These are phyloP conservation scores for Neopestalotiopsis sp. DNA, from an alignment of 2,329 filamentous ascomycete genomes.

Conservation along the genomic window DNA sequence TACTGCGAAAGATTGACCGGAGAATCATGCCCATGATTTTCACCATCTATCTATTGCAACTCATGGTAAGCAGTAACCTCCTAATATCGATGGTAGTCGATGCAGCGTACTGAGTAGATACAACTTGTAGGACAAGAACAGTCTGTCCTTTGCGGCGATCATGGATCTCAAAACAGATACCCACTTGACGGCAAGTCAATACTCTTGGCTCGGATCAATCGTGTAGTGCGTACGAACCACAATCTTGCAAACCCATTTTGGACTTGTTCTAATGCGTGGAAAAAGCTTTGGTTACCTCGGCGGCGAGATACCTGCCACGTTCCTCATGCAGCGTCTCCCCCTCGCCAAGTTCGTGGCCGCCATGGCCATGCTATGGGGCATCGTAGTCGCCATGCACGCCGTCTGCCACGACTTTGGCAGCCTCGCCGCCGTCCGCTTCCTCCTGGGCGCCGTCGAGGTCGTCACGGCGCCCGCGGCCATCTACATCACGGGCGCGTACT, in stretches of 20 bases:
- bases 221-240: slow-evolving; percentile 30
- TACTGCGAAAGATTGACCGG: slow-evolving; percentile 11
- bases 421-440: slow-evolving; percentile 70
- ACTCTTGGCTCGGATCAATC: slow-evolving; percentile 52
- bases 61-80: neutral
- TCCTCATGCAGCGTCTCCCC: slow-evolving; percentile 33
- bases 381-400: slow-evolving; percentile 73
- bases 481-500: slow-evolving; percentile 76
- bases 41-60: slow-evolving; percentile 11
- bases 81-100: neutral
- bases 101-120: neutral
- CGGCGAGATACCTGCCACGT: slow-evolving; percentile 34
- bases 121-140: slow-evolving; percentile 5
- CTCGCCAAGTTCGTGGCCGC: slow-evolving; percentile 54
- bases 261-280: neutral
- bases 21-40: slow-evolving; percentile 16
- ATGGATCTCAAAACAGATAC: slow-evolving; percentile 9
- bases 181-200: slow-evolving; percentile 39
- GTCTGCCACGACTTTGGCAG: slow-evolving; percentile 69
- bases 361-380: slow-evolving; percentile 69
- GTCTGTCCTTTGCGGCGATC: slow-evolving; percentile 10
- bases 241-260: neutral
- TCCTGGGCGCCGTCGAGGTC: slow-evolving; percentile 73
- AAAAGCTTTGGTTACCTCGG: slow-evolving; percentile 27
- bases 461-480: slow-evolving; percentile 71